A percentile compares a stretch with the other conserved stretches of the same genome.
Conservation (phyloP, 1,284 basidiomycete genomes). For the Boletus sp. region DNA sequence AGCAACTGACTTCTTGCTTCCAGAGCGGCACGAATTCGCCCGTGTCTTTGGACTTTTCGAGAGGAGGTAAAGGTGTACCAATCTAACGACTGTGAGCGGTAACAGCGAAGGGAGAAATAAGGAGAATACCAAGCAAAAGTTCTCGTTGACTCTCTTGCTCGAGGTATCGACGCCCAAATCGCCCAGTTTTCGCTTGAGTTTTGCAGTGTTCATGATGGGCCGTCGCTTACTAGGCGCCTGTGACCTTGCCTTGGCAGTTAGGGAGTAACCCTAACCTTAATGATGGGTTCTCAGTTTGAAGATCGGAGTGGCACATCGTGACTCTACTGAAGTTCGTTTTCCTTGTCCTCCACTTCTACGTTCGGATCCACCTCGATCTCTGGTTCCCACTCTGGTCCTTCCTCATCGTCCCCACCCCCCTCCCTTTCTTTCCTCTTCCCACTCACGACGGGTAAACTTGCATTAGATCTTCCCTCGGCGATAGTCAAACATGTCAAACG, state of each 20-base stretch:
- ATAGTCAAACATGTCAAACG: constrained; percentile 80
- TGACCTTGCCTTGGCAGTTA: background rate
- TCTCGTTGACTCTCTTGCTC: constrained; percentile 76
- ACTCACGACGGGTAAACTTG: constrained; percentile 23
- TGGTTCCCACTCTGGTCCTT: constrained; percentile 35
- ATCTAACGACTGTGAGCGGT: constrained; percentile 54
- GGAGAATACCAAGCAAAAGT: constrained; percentile 78
- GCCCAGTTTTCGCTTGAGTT: constrained; percentile 79
- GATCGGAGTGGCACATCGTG: background rate
- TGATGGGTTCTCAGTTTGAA: constrained; percentile 17
- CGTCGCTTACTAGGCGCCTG: background rate
- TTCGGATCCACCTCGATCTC: constrained; percentile 25
- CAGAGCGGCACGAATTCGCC: constrained; percentile 96
- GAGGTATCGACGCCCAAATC: constrained; percentile 75
- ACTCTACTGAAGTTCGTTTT: background rate
- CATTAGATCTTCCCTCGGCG: constrained; percentile 49
- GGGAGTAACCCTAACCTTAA: constrained; percentile 27
- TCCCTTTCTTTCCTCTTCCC: constrained; percentile 47
- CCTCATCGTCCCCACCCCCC: constrained; percentile 34
- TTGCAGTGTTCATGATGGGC: constrained; percentile 50
- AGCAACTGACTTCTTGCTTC: constrained; percentile 85
- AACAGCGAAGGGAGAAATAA: background rate
- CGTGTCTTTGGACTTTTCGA: constrained; percentile 86
- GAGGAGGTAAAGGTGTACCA: constrained; percentile 88
- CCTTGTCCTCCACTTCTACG: constrained; percentile 22